Conservation (phyloP, 306 rosid species). For the Albizia julibrissin region DNA sequence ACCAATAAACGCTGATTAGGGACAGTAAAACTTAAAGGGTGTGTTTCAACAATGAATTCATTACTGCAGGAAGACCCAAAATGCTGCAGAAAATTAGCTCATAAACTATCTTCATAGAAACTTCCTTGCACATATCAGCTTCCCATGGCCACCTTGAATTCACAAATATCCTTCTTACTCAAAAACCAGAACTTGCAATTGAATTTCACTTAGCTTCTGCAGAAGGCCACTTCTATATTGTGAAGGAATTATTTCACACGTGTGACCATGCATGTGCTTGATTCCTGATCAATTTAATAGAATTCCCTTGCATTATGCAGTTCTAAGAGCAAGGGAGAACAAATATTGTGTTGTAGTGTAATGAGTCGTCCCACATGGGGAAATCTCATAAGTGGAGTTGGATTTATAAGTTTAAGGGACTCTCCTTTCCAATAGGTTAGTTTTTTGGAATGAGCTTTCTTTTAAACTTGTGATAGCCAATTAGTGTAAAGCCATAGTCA, state of each 20-base stretch:
- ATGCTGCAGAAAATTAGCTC: background rate
- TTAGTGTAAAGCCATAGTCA: too few relatives aligned
- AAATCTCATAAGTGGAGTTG: too few relatives aligned
- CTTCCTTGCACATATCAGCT: background rate
- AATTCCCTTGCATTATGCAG: constrained; percentile 26
- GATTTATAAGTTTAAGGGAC: too few relatives aligned
- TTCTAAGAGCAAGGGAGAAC: constrained; percentile 1
- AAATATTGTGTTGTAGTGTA: background rate
- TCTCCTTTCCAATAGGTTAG: too few relatives aligned
- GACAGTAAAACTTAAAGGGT: too few relatives aligned
- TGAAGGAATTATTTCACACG: background rate
- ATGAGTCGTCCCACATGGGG: too few relatives aligned
- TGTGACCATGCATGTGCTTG: background rate
- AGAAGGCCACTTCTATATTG: background rate
- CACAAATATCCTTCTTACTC: background rate
- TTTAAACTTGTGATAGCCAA: too few relatives aligned
- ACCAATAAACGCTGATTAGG: background rate
- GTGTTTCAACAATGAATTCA: background rate
- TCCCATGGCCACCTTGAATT: background rate
- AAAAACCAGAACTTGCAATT: background rate
- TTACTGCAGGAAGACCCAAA: background rate
- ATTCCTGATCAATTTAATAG: background rate
- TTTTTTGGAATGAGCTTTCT: too few relatives aligned
- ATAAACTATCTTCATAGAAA: background rate
- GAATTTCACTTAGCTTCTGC: constrained; percentile 2